A percentile compares a stretch with the other conserved stretches of the same genome.
Evolutionary conservation across 345 rosid genomes (phyloP).

Genomic region (Limnanthes douglasii): DNA sequence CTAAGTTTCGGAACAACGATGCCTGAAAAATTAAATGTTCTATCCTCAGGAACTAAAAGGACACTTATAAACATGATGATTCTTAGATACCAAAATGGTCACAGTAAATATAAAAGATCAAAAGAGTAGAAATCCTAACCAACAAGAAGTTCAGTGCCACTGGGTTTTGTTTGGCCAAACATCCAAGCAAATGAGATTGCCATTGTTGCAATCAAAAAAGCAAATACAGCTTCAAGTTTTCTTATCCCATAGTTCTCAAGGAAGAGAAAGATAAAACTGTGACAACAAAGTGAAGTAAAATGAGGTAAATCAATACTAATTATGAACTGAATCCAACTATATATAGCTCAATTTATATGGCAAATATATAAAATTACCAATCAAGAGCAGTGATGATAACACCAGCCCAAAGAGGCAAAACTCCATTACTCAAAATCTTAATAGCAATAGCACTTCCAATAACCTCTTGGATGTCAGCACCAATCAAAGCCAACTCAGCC

Average conservation of each 20-base stretch:
- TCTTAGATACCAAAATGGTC: background rate
- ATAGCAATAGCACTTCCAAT: conserved; percentile 93
- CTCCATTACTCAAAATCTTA: conserved; percentile 65
- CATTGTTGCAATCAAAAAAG: conserved; percentile 70
- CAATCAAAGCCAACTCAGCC: conserved; percentile 87
- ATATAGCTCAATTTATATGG: background rate
- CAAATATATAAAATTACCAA: conserved; percentile 34
- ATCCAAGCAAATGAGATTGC: conserved; percentile 88
- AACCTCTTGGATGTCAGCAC: conserved; percentile 91
- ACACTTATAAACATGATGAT: background rate
- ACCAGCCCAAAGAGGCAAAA: conserved; percentile 81
- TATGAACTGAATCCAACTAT: background rate
- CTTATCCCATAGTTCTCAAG: conserved; percentile 94
- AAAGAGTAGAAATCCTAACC: conserved; percentile 29
- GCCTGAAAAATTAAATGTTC: conserved; percentile 32
- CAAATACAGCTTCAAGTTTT: conserved; percentile 85
- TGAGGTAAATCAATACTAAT: background rate
- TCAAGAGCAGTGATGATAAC: conserved; percentile 81
- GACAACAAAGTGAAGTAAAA: background rate
- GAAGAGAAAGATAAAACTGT: conserved; percentile 77
- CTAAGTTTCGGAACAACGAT: conserved; percentile 66
- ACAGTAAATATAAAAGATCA: background rate
- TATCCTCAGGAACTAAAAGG: conserved; percentile 1
- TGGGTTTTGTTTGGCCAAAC: conserved; percentile 87
- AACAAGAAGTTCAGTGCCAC: conserved; percentile 56